A percentile compares a stretch with the other conserved stretches of the same genome.
phyloP scores from a whole-genome alignment of 805 yeast genomes.

The Pichia paraexigua region DNA sequence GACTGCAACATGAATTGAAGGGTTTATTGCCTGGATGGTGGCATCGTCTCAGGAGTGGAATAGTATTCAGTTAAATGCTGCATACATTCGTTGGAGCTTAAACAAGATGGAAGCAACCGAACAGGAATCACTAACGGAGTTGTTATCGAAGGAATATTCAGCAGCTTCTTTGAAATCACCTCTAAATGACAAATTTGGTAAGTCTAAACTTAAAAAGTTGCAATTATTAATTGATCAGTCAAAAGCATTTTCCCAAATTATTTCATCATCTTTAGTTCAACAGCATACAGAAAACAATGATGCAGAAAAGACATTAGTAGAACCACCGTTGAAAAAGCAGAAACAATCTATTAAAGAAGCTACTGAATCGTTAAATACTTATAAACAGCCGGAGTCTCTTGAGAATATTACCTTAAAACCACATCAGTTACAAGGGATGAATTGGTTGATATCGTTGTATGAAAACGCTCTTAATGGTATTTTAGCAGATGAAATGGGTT shows the following conservation, averaged over 20 bases:
- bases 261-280: conserved; percentile 67
- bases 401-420: conserved; percentile 61
- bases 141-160: background rate
- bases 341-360: conserved; percentile 11
- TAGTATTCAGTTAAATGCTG: too few relatives aligned
- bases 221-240: conserved; percentile 78
- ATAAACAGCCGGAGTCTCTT: conserved; percentile 45
- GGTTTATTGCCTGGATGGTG: background rate
- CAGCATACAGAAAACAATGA: conserved; percentile 7
- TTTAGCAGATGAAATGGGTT: conserved; percentile 95
- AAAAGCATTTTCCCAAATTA: conserved; percentile 78
- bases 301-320: conserved; percentile 8
- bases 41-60: background rate
- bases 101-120: background rate
- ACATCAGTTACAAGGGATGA: conserved; percentile 84
- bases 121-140: conserved; percentile 8
- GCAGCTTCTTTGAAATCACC: background rate
- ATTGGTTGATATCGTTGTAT: conserved; percentile 81
- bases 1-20: background rate
- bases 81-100: too few relatives aligned
- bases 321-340: conserved; percentile 20
- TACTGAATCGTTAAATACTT: conserved; percentile 2
- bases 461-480: conserved; percentile 95
- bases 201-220: conserved; percentile 50
- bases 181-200: conserved; percentile 23